A percentile compares a stretch with the other conserved stretches of the same genome.
These are phyloP conservation scores for Aegilops sharonensis DNA, from an alignment of 176 grass and related monocot species.

Conservation along the genomic window DNA sequence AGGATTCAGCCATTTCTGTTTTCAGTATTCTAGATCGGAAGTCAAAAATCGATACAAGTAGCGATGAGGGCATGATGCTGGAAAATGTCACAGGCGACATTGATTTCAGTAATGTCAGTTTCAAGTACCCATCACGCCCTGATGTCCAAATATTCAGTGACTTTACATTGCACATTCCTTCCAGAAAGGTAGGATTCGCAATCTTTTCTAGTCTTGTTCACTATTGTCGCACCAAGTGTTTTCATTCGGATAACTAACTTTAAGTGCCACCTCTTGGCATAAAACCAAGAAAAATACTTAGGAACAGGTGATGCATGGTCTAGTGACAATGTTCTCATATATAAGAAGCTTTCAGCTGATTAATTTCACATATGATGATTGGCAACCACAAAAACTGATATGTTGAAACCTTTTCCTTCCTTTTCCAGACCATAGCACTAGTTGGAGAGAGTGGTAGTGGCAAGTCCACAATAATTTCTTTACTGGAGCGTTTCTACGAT, in stretches of 20 bases:
- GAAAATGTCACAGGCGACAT: slow-evolving; percentile 46
- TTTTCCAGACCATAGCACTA: slow-evolving; percentile 60
- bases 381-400: neutral
- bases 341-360: neutral
- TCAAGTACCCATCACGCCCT: slow-evolving; percentile 60
- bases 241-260: neutral
- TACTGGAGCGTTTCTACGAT: slow-evolving; percentile 73
- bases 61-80: slow-evolving; percentile 18
- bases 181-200: slow-evolving; percentile 44
- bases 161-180: slow-evolving; percentile 49
- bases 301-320: neutral
- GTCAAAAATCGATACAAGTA: slow-evolving; percentile 55
- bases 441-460: slow-evolving; percentile 81
- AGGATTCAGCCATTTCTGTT: slow-evolving; percentile 47
- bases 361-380: slow-evolving; percentile 2
- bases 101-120: slow-evolving; percentile 54
- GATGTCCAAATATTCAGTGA: slow-evolving; percentile 61
- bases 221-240: neutral
- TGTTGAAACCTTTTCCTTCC: slow-evolving; percentile 7
- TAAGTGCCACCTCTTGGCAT: neutral
- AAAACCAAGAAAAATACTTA: neutral
- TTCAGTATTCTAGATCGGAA: slow-evolving; percentile 58
- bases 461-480: slow-evolving; percentile 68
- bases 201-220: neutral
- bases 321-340: neutral